phyloP scores from a whole-genome alignment of 2,329 filamentous ascomycete species.

The Verticillium zaregamsianum region DNA sequence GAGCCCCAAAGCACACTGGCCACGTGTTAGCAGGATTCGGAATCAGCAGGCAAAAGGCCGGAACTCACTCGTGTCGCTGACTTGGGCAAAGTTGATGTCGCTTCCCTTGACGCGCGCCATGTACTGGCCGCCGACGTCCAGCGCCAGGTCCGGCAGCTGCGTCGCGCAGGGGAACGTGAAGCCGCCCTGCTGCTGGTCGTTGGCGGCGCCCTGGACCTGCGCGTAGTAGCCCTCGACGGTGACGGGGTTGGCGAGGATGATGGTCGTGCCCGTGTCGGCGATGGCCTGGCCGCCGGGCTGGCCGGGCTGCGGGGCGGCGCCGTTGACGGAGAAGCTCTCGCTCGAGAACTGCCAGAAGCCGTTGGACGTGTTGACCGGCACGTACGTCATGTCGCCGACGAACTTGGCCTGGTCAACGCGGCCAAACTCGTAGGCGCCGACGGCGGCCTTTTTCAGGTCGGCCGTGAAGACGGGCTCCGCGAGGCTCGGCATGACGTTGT shows the following conservation, averaged over 20 bases:
- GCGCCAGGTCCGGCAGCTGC: constrained; percentile 41
- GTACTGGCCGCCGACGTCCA: constrained; percentile 53
- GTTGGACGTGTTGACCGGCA: constrained; percentile 53
- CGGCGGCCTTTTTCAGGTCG: constrained; percentile 54
- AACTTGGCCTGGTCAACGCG: constrained; percentile 62
- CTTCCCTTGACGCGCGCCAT: constrained; percentile 52
- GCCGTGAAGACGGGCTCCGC: constrained; percentile 67
- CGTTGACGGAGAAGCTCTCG: constrained; percentile 50
- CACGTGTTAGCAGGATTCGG: background rate
- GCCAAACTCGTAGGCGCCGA: constrained; percentile 72
- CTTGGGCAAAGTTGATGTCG: constrained; percentile 48
- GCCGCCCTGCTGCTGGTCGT: constrained; percentile 35
- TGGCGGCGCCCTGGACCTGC: constrained; percentile 36
- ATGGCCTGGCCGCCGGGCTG: constrained; percentile 40
- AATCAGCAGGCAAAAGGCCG: background rate
- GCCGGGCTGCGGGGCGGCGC: constrained; percentile 28
- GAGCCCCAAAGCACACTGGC: constrained; percentile 61
- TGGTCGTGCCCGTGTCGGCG: constrained; percentile 58
- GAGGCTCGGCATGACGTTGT: constrained; percentile 60
- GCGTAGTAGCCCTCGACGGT: constrained; percentile 47
- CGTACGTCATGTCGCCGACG: constrained; percentile 56
- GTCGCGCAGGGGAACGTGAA: constrained; percentile 43
- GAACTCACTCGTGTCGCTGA: constrained; percentile 47
- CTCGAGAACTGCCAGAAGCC: constrained; percentile 69
- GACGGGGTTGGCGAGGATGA: constrained; percentile 53